Percentiles rank a stretch among this genome's conserved stretches.
phyloP scores from a whole-genome alignment of 225 moss, liverwort and hornwort species.

The Straminergon stramineum region DNA sequence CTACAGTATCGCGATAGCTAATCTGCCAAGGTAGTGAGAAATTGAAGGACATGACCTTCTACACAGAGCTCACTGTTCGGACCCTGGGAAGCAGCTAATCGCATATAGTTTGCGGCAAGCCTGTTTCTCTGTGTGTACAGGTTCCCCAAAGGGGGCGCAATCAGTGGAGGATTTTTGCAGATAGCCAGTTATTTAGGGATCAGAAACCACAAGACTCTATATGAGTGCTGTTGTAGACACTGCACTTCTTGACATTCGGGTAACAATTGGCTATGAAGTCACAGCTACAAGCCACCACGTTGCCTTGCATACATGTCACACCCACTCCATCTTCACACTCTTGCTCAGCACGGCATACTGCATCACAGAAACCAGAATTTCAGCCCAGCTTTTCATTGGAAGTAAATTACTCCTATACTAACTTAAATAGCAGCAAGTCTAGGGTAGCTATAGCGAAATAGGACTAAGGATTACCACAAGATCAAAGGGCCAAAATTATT shows the following conservation, averaged over 20 bases:
- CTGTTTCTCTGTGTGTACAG: not conserved
- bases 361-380: not conserved
- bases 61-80: not conserved
- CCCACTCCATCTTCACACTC: constrained; percentile 39
- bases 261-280: constrained; percentile 25
- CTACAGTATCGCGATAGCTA: not conserved
- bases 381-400: not conserved
- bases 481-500: not conserved
- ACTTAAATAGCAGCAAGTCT: not conserved
- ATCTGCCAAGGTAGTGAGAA: not conserved
- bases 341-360: constrained; percentile 34
- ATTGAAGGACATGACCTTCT: not conserved
- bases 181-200: not conserved
- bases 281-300: constrained; percentile 35
- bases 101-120: not conserved
- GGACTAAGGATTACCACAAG: not conserved
- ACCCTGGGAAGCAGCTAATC: not conserved
- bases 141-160: not conserved
- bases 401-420: not conserved
- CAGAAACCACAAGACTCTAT: constrained; percentile 36
- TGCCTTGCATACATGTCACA: constrained; percentile 35
- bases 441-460: not conserved
- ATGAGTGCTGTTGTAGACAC: constrained; percentile 35
- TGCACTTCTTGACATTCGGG: constrained; percentile 30
- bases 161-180: not conserved